These are phyloP conservation scores for Sporothrix brasiliensis DNA, from an alignment of 2,329 filamentous ascomycete genomes.

Conservation along the genomic window DNA sequence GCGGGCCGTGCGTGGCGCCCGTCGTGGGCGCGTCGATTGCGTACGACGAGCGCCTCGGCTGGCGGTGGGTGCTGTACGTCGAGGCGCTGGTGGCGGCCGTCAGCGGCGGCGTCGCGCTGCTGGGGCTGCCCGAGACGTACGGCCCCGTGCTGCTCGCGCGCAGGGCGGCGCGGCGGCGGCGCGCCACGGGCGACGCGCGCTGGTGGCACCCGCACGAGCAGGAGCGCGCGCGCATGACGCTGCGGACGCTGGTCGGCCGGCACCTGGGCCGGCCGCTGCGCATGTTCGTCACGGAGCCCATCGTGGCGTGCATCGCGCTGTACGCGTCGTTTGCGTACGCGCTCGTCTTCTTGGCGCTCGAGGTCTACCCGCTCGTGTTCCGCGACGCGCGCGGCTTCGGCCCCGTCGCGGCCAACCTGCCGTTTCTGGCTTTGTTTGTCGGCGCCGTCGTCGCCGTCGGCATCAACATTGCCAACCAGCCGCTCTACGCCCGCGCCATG, in stretches of 20 bases:
- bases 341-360: constrained; percentile 59
- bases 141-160: constrained; percentile 54
- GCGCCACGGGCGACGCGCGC: constrained; percentile 43
- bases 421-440: constrained; percentile 55
- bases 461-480: constrained; percentile 50
- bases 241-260: constrained; percentile 62
- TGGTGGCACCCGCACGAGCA: constrained; percentile 56
- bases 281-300: constrained; percentile 73
- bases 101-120: constrained; percentile 36
- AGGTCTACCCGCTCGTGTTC: constrained; percentile 58
- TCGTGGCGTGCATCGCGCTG: constrained; percentile 54
- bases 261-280: constrained; percentile 70
- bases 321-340: constrained; percentile 61
- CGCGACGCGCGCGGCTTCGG: constrained; percentile 55
- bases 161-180: constrained; percentile 55
- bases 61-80: constrained; percentile 41
- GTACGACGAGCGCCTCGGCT: constrained; percentile 37
- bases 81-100: constrained; percentile 38
- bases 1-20: constrained; percentile 48
- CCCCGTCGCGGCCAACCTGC: constrained; percentile 63
- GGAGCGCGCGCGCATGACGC: constrained; percentile 63
- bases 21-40: constrained; percentile 47
- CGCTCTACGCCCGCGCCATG: constrained; percentile 47
- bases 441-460: constrained; percentile 56
- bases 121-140: constrained; percentile 43